Evolutionary conservation across 2,329 filamentous ascomycete species (phyloP).

Genomic region (Lachnellula subtilissima): DNA sequence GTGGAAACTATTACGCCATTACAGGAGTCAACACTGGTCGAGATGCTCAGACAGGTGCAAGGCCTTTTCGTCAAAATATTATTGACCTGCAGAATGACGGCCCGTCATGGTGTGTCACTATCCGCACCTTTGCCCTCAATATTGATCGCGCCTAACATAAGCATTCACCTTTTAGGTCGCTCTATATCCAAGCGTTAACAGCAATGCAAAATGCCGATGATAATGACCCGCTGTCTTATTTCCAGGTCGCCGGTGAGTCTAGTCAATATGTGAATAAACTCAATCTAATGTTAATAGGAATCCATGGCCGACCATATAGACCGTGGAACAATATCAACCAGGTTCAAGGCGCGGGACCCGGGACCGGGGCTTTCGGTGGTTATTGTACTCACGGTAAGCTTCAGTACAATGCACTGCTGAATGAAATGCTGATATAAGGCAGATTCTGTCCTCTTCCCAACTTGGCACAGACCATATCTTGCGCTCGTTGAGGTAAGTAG

Average conservation of each 20-base stretch:
- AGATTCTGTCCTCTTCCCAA: conserved; percentile 13
- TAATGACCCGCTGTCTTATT: conserved; percentile 13
- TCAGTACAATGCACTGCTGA: background rate
- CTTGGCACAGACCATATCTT: conserved; percentile 52
- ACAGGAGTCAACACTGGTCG: conserved; percentile 10
- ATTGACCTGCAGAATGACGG: conserved; percentile 10
- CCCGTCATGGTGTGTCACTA: conserved; percentile 3
- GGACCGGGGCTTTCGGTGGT: conserved; percentile 13
- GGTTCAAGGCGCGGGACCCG: background rate
- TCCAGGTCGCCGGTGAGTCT: conserved; percentile 16
- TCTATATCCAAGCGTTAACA: conserved; percentile 19
- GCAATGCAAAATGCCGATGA: conserved; percentile 11
- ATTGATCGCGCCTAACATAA: background rate
- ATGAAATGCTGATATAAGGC: background rate
- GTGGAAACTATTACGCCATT: conserved; percentile 1
- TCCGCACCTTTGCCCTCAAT: background rate
- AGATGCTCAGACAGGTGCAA: conserved; percentile 2
- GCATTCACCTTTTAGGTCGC: conserved; percentile 6
- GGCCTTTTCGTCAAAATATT: conserved; percentile 11
- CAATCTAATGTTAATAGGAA: conserved; percentile 7
- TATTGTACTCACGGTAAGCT: conserved; percentile 28
- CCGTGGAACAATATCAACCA: conserved; percentile 22
- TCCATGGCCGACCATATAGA: conserved; percentile 23
- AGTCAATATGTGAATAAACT: background rate
- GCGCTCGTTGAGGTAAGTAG: conserved; percentile 48